Percentiles rank a stretch among this genome's conserved stretches.
phyloP scores from a whole-genome alignment of 345 rosid genomes.

The Citrus trifoliata region DNA sequence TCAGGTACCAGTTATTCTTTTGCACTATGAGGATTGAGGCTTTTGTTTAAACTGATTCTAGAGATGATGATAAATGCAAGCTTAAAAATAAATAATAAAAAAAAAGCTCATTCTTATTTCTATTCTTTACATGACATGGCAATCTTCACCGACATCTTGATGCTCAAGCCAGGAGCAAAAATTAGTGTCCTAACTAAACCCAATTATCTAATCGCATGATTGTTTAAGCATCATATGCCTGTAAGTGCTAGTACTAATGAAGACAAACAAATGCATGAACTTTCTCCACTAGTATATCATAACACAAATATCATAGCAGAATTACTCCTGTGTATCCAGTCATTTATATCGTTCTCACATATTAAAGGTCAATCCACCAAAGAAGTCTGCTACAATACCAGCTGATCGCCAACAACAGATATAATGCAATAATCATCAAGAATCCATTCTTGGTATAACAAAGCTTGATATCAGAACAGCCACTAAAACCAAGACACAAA shows the following conservation, averaged over 20 bases:
- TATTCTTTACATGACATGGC: not conserved
- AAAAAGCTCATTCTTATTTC: not conserved
- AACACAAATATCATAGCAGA: too few species aligned
- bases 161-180: not conserved
- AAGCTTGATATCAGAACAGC: not conserved
- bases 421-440: not conserved
- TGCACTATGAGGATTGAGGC: not conserved
- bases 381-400: not conserved
- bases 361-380: not conserved
- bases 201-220: not conserved
- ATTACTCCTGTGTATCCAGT: not conserved
- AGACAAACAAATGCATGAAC: too few species aligned
- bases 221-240: not conserved
- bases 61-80: not conserved
- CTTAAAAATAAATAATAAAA: not conserved
- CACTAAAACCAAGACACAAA: not conserved
- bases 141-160: not conserved
- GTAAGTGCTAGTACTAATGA: too few species aligned
- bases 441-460: not conserved
- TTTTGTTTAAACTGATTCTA: not conserved
- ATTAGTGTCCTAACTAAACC: not conserved
- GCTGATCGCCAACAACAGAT: not conserved
- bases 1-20: not conserved
- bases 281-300: too few species aligned
- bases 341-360: not conserved